Evolutionary conservation across 345 rosid species (phyloP).

Genomic region (Crucihimalaya himalaica): DNA sequence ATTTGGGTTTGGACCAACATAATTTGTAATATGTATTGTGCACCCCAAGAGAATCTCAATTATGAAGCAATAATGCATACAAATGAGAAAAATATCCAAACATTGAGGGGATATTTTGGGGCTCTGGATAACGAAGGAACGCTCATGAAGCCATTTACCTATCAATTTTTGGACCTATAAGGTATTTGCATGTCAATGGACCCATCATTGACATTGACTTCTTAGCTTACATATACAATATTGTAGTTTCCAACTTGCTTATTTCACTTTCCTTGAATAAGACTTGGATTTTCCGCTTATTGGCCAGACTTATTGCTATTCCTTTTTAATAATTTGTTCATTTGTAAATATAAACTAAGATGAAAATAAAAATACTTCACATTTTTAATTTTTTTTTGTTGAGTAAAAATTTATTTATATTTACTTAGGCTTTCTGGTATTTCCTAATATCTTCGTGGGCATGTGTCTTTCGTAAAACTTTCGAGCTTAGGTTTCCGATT

Average conservation of each 20-base stretch:
- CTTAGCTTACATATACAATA: conserved; percentile 6
- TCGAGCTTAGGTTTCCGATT: too few relatives aligned
- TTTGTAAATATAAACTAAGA: too few relatives aligned
- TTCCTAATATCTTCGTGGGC: too few relatives aligned
- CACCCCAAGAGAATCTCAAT: neutral
- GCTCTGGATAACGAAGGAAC: conserved; percentile 40
- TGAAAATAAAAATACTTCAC: too few relatives aligned
- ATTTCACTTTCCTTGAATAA: conserved; percentile 22
- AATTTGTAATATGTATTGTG: neutral
- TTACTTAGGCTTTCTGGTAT: too few relatives aligned
- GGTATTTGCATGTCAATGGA: conserved; percentile 20
- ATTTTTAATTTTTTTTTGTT: too few relatives aligned
- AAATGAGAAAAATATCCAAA: conserved; percentile 24
- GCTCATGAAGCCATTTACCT: conserved; percentile 34
- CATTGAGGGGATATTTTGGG: conserved; percentile 25
- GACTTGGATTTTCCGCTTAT: neutral
- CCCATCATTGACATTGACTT: conserved; percentile 31
- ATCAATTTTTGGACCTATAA: conserved; percentile 39
- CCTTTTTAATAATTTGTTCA: too few relatives aligned
- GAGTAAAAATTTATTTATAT: too few relatives aligned
- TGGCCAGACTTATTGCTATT: neutral
- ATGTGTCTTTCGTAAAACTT: too few relatives aligned
- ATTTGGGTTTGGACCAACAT: neutral
- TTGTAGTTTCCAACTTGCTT: conserved; percentile 36
- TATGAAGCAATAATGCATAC: neutral